These are phyloP conservation scores for Rhamnella rubrinervis DNA, from an alignment of 331 rosid genomes.

Conservation along the genomic window DNA sequence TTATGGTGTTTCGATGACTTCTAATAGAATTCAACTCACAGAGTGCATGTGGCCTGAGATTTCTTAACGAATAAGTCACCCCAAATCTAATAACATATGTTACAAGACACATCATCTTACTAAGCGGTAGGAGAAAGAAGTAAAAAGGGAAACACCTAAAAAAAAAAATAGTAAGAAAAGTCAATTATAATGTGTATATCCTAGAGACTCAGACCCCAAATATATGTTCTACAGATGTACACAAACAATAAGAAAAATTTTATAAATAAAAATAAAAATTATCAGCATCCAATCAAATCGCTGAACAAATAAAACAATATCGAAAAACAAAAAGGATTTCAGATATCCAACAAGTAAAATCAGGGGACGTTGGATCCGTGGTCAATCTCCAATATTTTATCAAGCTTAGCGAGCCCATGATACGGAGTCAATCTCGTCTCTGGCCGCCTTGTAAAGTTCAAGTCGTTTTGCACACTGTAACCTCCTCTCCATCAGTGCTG, in stretches of 20 bases:
- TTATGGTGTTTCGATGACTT: no score
- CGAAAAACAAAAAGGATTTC: not conserved
- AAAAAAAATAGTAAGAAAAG: not conserved
- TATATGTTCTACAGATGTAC: not conserved
- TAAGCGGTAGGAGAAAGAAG: no score
- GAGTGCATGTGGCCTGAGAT: no score
- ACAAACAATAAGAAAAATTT: not conserved
- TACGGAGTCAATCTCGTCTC: conserved; percentile 93
- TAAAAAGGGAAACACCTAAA: no score
- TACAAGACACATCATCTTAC: no score
- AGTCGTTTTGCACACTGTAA: conserved; percentile 82
- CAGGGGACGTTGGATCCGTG: not conserved
- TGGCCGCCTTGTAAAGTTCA: conserved; percentile 84
- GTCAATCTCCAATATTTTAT: not conserved
- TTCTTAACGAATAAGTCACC: no score
- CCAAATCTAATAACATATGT: no score
- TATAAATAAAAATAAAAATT: no score
- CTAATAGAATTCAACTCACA: no score
- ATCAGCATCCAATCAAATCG: no score
- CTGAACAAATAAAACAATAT: not conserved
- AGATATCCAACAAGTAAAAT: conserved; percentile 3
- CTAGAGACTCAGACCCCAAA: not conserved
- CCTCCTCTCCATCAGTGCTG: conserved; percentile 91
- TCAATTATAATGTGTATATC: not conserved
- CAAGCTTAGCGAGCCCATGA: conserved; percentile 64